A percentile compares a stretch with the other conserved stretches of the same genome.
These are phyloP conservation scores for Fusarium newnesense DNA, from an alignment of 2,329 filamentous ascomycete genomes.

Conservation along the genomic window DNA sequence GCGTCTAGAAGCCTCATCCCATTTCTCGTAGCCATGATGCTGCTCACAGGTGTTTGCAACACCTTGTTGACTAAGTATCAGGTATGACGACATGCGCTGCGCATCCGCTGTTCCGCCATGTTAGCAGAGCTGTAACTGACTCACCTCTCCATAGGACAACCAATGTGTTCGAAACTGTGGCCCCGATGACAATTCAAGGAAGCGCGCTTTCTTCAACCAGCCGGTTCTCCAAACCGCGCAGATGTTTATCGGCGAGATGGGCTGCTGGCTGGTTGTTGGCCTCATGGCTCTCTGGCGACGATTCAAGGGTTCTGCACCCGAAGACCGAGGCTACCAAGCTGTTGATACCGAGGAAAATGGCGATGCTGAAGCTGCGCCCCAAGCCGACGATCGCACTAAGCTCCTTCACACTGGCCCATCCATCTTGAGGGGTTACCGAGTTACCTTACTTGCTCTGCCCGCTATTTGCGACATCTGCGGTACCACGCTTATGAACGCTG, in stretches of 20 bases:
- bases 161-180: constrained; percentile 95
- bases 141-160: constrained; percentile 73
- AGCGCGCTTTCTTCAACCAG: constrained; percentile 84
- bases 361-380: constrained; percentile 57
- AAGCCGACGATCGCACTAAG: constrained; percentile 43
- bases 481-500: constrained; percentile 97
- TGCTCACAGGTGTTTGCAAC: constrained; percentile 95
- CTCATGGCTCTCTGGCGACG: constrained; percentile 73
- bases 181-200: constrained; percentile 67
- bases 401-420: constrained; percentile 66
- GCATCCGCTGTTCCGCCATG: not conserved
- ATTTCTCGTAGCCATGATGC: constrained; percentile 93
- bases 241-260: constrained; percentile 98
- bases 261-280: constrained; percentile 92
- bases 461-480: constrained; percentile 94
- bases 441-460: constrained; percentile 82
- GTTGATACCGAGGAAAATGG: constrained; percentile 63
- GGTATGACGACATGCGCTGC: constrained; percentile 58
- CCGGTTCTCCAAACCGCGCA: constrained; percentile 96
- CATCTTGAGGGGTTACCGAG: constrained; percentile 75
- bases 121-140: not conserved
- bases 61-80: constrained; percentile 97
- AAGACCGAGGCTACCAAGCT: constrained; percentile 71
- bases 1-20: constrained; percentile 78
- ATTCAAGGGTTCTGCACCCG: constrained; percentile 58